These are phyloP conservation scores for Penicillium digitatum DNA, from an alignment of 2,329 filamentous ascomycete species.

Conservation along the genomic window DNA sequence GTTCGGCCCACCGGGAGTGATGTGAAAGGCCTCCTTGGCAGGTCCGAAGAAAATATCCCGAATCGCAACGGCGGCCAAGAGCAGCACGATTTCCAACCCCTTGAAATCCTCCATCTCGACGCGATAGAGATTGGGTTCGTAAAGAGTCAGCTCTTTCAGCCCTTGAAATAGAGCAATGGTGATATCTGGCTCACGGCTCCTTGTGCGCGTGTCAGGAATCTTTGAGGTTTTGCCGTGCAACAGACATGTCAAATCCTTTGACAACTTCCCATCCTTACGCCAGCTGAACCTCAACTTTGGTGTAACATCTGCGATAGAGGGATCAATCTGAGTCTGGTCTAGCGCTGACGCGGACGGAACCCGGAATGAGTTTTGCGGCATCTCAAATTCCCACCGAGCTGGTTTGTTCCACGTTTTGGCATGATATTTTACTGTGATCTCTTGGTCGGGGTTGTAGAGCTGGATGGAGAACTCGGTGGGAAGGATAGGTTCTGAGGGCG, in stretches of 20 bases:
- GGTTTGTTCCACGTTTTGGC: slow-evolving; percentile 75
- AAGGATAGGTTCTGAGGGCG: slow-evolving; percentile 65
- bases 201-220: slow-evolving; percentile 59
- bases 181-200: slow-evolving; percentile 90
- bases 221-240: slow-evolving; percentile 72
- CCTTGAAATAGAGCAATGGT: slow-evolving; percentile 82
- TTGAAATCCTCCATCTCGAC: slow-evolving; percentile 94
- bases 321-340: slow-evolving; percentile 66
- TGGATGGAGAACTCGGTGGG: slow-evolving; percentile 78
- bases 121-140: slow-evolving; percentile 85
- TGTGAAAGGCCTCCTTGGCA: slow-evolving; percentile 73
- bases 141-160: slow-evolving; percentile 75
- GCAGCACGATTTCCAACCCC: slow-evolving; percentile 78
- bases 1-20: slow-evolving; percentile 33
- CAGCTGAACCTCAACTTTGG: slow-evolving; percentile 82
- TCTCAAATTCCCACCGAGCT: slow-evolving; percentile 84
- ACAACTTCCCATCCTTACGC: slow-evolving; percentile 81
- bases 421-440: slow-evolving; percentile 63
- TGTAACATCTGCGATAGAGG: slow-evolving; percentile 51
- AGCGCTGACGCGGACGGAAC: slow-evolving; percentile 72
- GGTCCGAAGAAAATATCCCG: slow-evolving; percentile 61
- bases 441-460: slow-evolving; percentile 90
- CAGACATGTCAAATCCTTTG: slow-evolving; percentile 84
- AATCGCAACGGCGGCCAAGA: slow-evolving; percentile 58
- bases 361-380: slow-evolving; percentile 81